These are phyloP conservation scores for Thermothielavioides terrestris DNA, from an alignment of 495 filamentous ascomycete genomes.

Conservation along the genomic window DNA sequence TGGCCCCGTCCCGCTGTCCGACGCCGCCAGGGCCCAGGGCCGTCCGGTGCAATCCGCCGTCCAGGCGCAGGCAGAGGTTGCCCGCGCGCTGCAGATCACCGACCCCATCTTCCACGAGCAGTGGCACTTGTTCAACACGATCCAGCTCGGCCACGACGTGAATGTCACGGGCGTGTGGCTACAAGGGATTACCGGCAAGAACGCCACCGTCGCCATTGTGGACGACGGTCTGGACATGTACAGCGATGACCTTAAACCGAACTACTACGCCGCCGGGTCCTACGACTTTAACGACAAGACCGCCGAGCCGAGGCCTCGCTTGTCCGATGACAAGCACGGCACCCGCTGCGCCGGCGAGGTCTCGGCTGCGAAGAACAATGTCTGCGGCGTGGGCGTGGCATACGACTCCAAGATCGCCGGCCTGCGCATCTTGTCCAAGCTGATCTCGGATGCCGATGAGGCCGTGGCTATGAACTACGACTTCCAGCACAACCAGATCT, in stretches of 20 bases:
- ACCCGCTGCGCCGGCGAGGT: conserved; percentile 95
- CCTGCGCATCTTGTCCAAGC: conserved; percentile 79
- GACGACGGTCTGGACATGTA: conserved; percentile 98
- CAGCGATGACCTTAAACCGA: conserved; percentile 83
- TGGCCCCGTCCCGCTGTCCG: conserved; percentile 7
- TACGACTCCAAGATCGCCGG: conserved; percentile 85
- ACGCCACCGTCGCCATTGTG: conserved; percentile 83
- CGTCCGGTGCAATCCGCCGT: conserved; percentile 41
- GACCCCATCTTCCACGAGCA: conserved; percentile 91
- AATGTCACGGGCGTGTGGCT: conserved; percentile 91
- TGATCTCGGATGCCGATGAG: conserved; percentile 90
- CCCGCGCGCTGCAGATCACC: conserved; percentile 56
- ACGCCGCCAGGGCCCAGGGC: conserved; percentile 14
- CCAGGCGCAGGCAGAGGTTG: conserved; percentile 51
- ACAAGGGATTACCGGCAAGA: conserved; percentile 84
- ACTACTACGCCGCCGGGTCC: conserved; percentile 83
- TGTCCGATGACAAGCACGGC: conserved; percentile 79
- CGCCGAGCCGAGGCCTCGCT: conserved; percentile 66
- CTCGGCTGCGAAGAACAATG: conserved; percentile 78
- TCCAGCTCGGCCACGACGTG: conserved; percentile 78
- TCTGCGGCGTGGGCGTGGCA: conserved; percentile 92
- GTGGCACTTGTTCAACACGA: conserved; percentile 88
- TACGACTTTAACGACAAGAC: conserved; percentile 90
- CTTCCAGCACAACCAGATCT: conserved; percentile 87
- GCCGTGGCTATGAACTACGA: conserved; percentile 87